These are phyloP conservation scores for Teratosphaeria viscida DNA, from an alignment of 2,329 filamentous ascomycete genomes.

Conservation along the genomic window DNA sequence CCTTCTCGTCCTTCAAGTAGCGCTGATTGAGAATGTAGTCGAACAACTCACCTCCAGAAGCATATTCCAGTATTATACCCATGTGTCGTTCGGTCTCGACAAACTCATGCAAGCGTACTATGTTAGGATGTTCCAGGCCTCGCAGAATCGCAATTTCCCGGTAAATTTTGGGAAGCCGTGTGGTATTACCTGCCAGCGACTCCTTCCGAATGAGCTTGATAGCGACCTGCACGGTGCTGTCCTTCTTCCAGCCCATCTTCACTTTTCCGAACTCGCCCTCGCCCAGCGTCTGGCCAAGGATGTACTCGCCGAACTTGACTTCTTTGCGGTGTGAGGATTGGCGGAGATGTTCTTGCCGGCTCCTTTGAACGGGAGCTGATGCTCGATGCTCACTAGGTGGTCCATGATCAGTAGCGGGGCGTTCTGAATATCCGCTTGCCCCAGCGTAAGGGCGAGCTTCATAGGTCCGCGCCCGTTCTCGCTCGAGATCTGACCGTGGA, in stretches of 20 bases:
- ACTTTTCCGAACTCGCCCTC: constrained; percentile 99
- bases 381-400: constrained; percentile 2
- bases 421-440: not conserved
- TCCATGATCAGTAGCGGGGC: not conserved
- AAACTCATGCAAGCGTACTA: constrained; percentile 95
- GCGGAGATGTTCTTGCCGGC: constrained; percentile 50
- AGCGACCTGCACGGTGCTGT: constrained; percentile 83
- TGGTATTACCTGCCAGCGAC: constrained; percentile 76
- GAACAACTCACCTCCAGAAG: constrained; percentile 92
- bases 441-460: constrained; percentile 44
- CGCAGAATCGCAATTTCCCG: constrained; percentile 88
- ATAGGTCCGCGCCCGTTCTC: constrained; percentile 59
- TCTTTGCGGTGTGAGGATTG: constrained; percentile 50
- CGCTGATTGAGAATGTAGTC: constrained; percentile 96
- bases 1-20: constrained; percentile 88
- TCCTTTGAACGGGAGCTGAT: constrained; percentile 25
- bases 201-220: constrained; percentile 97
- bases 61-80: constrained; percentile 96
- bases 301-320: constrained; percentile 89
- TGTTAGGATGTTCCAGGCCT: constrained; percentile 87
- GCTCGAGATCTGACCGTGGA: constrained; percentile 60
- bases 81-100: constrained; percentile 95
- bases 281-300: constrained; percentile 87
- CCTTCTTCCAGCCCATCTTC: constrained; percentile 95
- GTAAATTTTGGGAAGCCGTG: constrained; percentile 88